Evolutionary conservation across 1,139 yeast genomes (phyloP).

Genomic region (Suhomyces taliae): DNA sequence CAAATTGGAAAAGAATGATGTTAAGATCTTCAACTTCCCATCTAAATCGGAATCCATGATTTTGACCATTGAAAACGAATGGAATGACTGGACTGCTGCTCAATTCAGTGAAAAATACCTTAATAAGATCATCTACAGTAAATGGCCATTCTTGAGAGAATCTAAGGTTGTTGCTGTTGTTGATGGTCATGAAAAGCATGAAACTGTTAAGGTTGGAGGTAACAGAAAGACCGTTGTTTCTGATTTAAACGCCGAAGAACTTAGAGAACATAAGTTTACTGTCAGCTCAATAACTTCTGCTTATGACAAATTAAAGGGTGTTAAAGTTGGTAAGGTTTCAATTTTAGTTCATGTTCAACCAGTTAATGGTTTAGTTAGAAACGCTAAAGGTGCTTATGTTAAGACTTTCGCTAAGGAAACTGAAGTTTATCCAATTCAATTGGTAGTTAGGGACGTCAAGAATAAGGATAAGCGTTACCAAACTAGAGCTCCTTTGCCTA

Average conservation of each 20-base stretch:
- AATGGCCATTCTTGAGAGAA: constrained; percentile 90
- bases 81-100: constrained; percentile 47
- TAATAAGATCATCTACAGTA: constrained; percentile 64
- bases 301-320: constrained; percentile 56
- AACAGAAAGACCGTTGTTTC: constrained; percentile 39
- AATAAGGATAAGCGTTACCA: constrained; percentile 73
- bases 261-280: constrained; percentile 38
- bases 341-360: constrained; percentile 68
- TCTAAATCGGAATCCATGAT: constrained; percentile 82
- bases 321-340: constrained; percentile 52
- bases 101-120: constrained; percentile 63
- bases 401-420: constrained; percentile 60
- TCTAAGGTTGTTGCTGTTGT: constrained; percentile 66
- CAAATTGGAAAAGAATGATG: constrained; percentile 55
- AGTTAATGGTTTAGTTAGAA: constrained; percentile 77
- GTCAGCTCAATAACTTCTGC: constrained; percentile 32
- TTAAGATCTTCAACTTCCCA: constrained; percentile 81
- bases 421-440: constrained; percentile 69
- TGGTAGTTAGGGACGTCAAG: constrained; percentile 72
- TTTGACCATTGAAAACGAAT: constrained; percentile 55
- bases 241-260: constrained; percentile 42
- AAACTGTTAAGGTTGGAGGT: constrained; percentile 31
- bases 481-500: constrained; percentile 74
- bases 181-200: constrained; percentile 55
- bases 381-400: constrained; percentile 70